Conservation (phyloP, 169 alveolate species). For the Prorocentrum cordatum region DNA sequence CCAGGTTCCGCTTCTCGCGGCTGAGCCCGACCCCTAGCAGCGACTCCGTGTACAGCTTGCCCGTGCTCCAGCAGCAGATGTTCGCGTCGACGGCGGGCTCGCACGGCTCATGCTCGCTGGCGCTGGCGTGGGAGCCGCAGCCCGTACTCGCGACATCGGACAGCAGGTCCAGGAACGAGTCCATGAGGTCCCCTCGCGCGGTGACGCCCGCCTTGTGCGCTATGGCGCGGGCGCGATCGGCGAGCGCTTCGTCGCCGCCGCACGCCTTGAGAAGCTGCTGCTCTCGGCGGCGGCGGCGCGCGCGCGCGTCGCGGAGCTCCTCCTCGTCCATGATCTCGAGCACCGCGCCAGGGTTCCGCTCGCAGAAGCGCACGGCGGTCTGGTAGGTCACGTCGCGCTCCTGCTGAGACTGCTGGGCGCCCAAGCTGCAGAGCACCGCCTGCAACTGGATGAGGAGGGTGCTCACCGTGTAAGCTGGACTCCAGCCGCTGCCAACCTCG, state of each 20-base stretch:
- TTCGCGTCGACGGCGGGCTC: background rate
- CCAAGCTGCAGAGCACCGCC: conserved; percentile 14
- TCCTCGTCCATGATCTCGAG: conserved; percentile 4
- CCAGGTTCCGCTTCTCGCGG: conserved; percentile 15
- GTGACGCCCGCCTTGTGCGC: background rate
- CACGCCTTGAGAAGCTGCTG: conserved; percentile 10
- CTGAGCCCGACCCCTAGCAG: conserved; percentile 30
- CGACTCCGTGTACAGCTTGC: conserved; percentile 35
- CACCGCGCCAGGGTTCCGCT: conserved; percentile 9
- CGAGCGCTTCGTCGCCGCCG: background rate
- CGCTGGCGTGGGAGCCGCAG: background rate
- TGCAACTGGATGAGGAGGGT: conserved; percentile 23
- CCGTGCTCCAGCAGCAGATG: conserved; percentile 60
- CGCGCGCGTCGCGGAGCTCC: conserved; percentile 3
- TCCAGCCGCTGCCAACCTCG: conserved; percentile 38
- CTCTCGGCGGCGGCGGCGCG: background rate
- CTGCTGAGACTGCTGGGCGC: conserved; percentile 10
- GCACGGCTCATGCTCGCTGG: background rate
- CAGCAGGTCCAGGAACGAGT: conserved; percentile 22
- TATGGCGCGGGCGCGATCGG: background rate
- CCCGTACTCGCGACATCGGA: background rate
- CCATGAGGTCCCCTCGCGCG: background rate
- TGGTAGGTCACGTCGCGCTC: conserved; percentile 47
- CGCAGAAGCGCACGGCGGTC: conserved; percentile 29
- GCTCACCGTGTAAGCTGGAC: conserved; percentile 41